Evolutionary conservation across 768 basidiomycete genomes (phyloP), one percentile per base, ranked within the genome.

Genomic region (Trichaptum fuscoviolaceum): DNA sequence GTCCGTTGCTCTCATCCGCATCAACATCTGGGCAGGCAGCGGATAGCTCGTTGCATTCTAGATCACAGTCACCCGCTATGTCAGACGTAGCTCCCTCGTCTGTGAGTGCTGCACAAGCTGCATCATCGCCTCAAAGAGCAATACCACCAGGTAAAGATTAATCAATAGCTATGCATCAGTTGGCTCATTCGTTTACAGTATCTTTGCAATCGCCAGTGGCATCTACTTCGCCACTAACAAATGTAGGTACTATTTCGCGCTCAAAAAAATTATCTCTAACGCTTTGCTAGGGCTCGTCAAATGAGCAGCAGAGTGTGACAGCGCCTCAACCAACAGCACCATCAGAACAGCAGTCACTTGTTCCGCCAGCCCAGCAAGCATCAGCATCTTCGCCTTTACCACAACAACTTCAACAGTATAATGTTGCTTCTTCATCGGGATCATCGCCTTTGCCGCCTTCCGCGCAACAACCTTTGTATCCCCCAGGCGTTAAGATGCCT

Each of bases 1-100:
- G 92, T 69, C 92, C 92, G 0, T 87, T 92, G 80, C 71, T 93
- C 64, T 93, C 92, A 20, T 92, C 85, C 26, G 89, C 91, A 35
- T 84, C 84, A 62, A 78, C 74, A 61, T 84, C 85, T 17, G 87
- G 84, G 63, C 88, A 87, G 63, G 88, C 81, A 4, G 83, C 85
- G 66, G 81, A 85, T 36, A 87, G 85, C 26, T 90, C 91, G 26
- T 85, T 88, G 68, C 89, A 88, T 73, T 90, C 89, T 60, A 84
- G 84, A 12, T 83, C 88, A 73, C 85, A 87, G 68, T 92, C 91
- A 15, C 91, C 91, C 65, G 85, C 86, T 70, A 73, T 91, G 68
- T 91, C 90, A 58, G 90, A 93, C 70, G 87, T 88, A 42, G 75
- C 79, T 57, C 74, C 81, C 25, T 79, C 78, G 58, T 77, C 80